Percentiles rank a stretch among this genome's conserved stretches.
Evolutionary conservation across 176 grass and related monocot species (phyloP).

Genomic region (Triticum turgidum): DNA sequence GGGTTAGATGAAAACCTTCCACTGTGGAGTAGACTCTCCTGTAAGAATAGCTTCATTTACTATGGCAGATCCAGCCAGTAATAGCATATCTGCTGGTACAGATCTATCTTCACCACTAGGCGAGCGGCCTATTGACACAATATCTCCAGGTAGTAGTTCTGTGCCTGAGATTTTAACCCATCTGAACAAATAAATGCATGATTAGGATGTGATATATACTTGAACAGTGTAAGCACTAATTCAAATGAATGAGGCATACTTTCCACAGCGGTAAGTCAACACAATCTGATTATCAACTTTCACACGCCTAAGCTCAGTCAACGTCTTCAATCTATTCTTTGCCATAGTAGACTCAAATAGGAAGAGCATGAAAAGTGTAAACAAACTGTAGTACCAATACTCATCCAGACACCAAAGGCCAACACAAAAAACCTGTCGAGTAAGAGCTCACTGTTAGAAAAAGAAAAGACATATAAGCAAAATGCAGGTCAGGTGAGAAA

Average conservation of each 20-base stretch:
- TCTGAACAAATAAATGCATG: constrained; percentile 46
- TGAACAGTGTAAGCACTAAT: constrained; percentile 8
- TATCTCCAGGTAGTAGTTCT: constrained; percentile 93
- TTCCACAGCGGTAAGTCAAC: constrained; percentile 79
- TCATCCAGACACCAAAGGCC: constrained; percentile 96
- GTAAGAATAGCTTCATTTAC: constrained; percentile 99
- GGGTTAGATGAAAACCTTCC: constrained; percentile 64
- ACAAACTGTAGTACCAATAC: constrained; percentile 99
- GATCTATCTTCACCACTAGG: constrained; percentile 84
- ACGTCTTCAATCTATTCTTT: constrained; percentile 89
- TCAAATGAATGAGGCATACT: constrained; percentile 59
- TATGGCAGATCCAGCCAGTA: constrained; percentile 85
- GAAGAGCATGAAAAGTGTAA: constrained; percentile 99
- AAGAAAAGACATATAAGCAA: constrained; percentile 27
- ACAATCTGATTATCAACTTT: constrained; percentile 95
- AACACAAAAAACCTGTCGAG: constrained; percentile 91
- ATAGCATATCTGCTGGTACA: constrained; percentile 94
- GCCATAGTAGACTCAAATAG: constrained; percentile 99
- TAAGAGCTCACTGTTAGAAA: constrained; percentile 30
- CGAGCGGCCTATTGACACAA: constrained; percentile 91
- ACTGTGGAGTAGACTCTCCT: constrained; percentile 99
- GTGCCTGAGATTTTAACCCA: constrained; percentile 91
- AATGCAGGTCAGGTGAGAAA: constrained; percentile 18
- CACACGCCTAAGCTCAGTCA: constrained; percentile 98
- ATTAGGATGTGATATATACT: constrained; percentile 28